Evolutionary conservation across 352 stramenopile genomes (phyloP), one percentile per base, ranked within the genome.

Genomic region (Globisporangium rhizosaccharum): DNA sequence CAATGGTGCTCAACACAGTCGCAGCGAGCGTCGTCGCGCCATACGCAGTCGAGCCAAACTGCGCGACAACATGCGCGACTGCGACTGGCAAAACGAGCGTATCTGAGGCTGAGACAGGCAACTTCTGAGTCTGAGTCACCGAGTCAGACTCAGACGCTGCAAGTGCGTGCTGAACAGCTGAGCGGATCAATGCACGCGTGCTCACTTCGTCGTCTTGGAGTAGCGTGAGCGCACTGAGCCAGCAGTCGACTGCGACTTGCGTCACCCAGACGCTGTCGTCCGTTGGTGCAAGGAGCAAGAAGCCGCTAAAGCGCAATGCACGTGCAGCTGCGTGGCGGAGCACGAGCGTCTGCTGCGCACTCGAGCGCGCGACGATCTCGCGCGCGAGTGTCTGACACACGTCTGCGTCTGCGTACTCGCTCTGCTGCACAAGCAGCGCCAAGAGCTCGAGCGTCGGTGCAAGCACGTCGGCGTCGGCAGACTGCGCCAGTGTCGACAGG

Each of bases 151-250:
- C 33, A 39, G 33, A 39, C 28, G 57, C 51, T 33, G 17, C 25
- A 48, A 90, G 62, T 2, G 74, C 66, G 4, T 65, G 37, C 42
- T 76, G 66, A 2, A 87, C 70, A 10, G 75, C 81, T 0, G 37
- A 12, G 18, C 73, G 63, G 17, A 72, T 51, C 37, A 71, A 41
- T 17, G 70, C 61, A 15, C 75, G 75, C 9, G 70, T 72, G 15
- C 60, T 51, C n/a, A 56, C 62, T 25, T 87, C 71, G 50, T 93
- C 83, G 57, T 90, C 83, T 68, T 93, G 83, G 52, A 93, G 67
- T 9, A 91, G 63, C 51, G 64, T 71, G 15, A 93, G 54, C n/a
- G 67, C 72, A 15, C 70, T 76, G 26, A 79, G 67, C 83, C 83
- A 93, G 6, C 70, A 70, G 57, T 78, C 56, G 20, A 90, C 53